Percentiles rank a stretch among this genome's conserved stretches.
These are phyloP conservation scores for Mycena rosella DNA, from an alignment of 768 basidiomycete genomes.

Conservation along the genomic window DNA sequence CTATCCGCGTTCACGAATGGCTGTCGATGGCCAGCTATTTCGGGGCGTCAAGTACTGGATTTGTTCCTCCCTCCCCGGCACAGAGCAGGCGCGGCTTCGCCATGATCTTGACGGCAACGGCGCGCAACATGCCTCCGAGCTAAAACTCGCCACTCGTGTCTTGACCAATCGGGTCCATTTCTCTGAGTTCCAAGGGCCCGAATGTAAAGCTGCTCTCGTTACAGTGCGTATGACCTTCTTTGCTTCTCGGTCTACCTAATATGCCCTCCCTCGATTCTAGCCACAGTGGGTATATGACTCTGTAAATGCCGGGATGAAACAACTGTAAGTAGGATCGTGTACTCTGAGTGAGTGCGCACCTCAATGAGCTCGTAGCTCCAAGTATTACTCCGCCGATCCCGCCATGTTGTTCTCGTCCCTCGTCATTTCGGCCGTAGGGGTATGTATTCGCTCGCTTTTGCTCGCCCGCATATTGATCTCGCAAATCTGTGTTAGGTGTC, in stretches of 20 bases:
- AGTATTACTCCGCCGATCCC: neutral
- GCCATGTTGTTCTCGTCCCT: slow-evolving; percentile 11
- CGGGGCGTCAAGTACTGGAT: too few species aligned
- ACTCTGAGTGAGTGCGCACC: neutral
- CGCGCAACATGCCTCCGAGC: neutral
- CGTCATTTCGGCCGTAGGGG: neutral
- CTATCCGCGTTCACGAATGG: too few species aligned
- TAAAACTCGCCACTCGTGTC: neutral
- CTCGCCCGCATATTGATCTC: neutral
- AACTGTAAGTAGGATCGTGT: neutral
- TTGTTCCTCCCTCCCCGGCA: too few species aligned
- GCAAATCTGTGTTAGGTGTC: neutral
- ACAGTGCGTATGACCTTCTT: neutral
- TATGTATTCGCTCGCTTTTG: neutral
- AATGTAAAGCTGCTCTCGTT: neutral
- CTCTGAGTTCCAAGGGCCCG: neutral
- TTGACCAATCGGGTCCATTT: neutral
- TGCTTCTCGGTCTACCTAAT: neutral
- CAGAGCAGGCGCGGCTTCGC: too few species aligned
- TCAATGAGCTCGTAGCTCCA: neutral
- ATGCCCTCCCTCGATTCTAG: neutral
- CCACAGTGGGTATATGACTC: slow-evolving; percentile 1
- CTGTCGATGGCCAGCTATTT: too few species aligned
- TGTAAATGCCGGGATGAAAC: neutral
- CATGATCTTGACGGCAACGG: neutral